Evolutionary conservation across 306 rosid genomes (phyloP), one percentile per base, ranked within the genome.

Genomic region (Hylodesmum podocarpum): DNA sequence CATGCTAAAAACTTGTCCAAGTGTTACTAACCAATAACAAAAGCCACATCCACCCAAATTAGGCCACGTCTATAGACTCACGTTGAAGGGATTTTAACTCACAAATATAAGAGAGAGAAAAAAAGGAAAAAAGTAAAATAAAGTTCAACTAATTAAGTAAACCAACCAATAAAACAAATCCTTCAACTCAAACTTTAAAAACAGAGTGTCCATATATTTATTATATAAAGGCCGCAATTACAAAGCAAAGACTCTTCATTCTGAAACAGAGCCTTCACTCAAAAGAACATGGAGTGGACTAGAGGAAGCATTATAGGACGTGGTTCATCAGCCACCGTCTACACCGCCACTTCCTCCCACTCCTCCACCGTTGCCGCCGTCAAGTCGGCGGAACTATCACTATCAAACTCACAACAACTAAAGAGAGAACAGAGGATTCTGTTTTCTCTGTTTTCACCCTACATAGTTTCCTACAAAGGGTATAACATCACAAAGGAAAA

Each of bases 271-370:
- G 76, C 70, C 70, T 59, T 72, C 6, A 75, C 34, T 63, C 6
- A 21, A 15, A 15, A 14, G 27, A n/a, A 66, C 58, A 91, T 95
- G 99, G 86, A 81, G 76, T 95, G 99, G 99, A 89, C 75, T 10
- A 85, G 99, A 79, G 94, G 92, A 75, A 70, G 47, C 72, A 64
- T 81, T 87, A 66, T 95, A 46, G 99, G 99, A 85, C 90, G 75
- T 3, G 99, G 99, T 61, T 92, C 98, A 5, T 86, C 96, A 0
- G 96, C 99, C 96, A 85, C 93, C 47, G 97, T 96, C 68, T 88
- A 79, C 77, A 76, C 93, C n/a, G 99, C 97, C 81, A 31, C 86
- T 84, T 44, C 82, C 31, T 7, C 8, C 47, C 0, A 0, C 43
- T 73, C 87, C 81, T 73, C 86, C 7, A 22, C 77, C 1, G 9